phyloP scores from a whole-genome alignment of 1,284 basidiomycete genomes.

The Mycosarcoma mackinlayi region DNA sequence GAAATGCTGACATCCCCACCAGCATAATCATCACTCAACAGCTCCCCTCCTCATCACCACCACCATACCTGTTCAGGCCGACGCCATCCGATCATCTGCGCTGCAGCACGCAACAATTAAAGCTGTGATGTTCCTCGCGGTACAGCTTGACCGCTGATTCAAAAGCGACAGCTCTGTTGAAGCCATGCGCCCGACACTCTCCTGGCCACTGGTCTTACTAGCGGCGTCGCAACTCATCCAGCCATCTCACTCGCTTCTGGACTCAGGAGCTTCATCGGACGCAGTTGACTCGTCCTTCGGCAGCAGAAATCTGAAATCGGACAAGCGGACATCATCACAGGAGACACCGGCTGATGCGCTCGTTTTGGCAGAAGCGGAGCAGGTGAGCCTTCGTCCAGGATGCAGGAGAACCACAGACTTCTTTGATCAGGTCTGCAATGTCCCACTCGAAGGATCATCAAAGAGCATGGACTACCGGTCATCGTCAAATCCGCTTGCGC shows the following conservation, averaged over 20 bases:
- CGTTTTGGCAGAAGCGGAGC: slow-evolving; percentile 7
- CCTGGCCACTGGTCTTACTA: slow-evolving; percentile 11
- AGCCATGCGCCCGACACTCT: slow-evolving; percentile 19
- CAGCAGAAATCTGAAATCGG: too few relatives aligned
- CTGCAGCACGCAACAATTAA: not conserved
- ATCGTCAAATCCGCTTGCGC: not conserved
- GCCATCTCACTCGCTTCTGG: slow-evolving; percentile 13
- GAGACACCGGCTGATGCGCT: slow-evolving; percentile 1
- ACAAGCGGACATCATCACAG: not conserved
- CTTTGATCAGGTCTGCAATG: slow-evolving; percentile 40
- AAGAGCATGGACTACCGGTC: not conserved
- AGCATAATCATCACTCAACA: too few relatives aligned
- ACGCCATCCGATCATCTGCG: not conserved
- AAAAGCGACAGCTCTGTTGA: not conserved
- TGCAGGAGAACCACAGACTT: slow-evolving; percentile 50
- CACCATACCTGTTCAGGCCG: not conserved
- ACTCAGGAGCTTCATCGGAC: slow-evolving; percentile 12
- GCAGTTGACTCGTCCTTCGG: not conserved
- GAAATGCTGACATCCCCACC: too few relatives aligned
- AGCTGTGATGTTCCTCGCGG: slow-evolving; percentile 10
- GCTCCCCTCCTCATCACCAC: not conserved
- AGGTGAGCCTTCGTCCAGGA: slow-evolving; percentile 18
- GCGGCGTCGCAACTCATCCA: slow-evolving; percentile 8
- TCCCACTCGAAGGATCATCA: not conserved
- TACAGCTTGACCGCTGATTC: not conserved